Percentiles rank a stretch among this genome's conserved stretches.
Conservation (phyloP, 2,329 filamentous ascomycete genomes). For the Teratosphaeria zuluensis region DNA sequence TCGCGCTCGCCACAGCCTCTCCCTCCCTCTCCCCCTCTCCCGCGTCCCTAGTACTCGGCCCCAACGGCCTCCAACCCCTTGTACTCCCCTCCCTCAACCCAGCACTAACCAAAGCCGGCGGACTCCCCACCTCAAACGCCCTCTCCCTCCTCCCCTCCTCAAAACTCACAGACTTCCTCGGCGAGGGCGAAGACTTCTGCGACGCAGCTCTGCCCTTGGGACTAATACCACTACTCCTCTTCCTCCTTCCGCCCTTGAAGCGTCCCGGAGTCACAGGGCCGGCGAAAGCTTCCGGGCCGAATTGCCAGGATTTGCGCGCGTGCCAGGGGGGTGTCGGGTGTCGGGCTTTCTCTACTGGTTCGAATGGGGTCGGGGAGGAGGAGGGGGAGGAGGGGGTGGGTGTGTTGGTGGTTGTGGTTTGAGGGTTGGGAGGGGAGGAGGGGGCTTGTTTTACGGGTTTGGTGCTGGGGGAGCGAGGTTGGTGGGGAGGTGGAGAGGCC, state of each 20-base stretch:
- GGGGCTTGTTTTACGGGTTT: not conserved
- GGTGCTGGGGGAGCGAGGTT: not conserved
- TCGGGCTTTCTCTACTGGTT: not conserved
- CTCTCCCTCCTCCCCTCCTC: not conserved
- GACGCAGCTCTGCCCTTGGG: too few species aligned
- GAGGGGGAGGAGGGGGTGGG: not conserved
- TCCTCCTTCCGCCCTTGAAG: not conserved
- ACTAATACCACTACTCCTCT: not conserved
- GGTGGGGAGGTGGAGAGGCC: not conserved
- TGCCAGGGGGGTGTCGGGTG: not conserved
- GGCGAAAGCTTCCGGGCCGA: not conserved
- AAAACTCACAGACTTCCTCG: not conserved
- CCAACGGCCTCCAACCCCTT: too few species aligned
- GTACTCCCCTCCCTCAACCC: too few species aligned
- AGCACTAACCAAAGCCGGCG: not conserved
- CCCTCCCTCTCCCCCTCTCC: too few species aligned
- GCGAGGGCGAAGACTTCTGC: not conserved
- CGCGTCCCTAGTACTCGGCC: not conserved
- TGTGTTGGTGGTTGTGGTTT: not conserved
- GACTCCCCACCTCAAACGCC: not conserved
- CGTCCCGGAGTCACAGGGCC: not conserved
- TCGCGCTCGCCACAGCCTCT: too few species aligned
- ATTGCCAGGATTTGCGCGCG: not conserved
- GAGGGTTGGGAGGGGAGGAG: not conserved
- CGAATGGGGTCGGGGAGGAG: not conserved